A percentile compares a stretch with the other conserved stretches of the same genome.
Conservation (phyloP, 352 stramenopile genomes). For the Phytophthora ohioensis region DNA sequence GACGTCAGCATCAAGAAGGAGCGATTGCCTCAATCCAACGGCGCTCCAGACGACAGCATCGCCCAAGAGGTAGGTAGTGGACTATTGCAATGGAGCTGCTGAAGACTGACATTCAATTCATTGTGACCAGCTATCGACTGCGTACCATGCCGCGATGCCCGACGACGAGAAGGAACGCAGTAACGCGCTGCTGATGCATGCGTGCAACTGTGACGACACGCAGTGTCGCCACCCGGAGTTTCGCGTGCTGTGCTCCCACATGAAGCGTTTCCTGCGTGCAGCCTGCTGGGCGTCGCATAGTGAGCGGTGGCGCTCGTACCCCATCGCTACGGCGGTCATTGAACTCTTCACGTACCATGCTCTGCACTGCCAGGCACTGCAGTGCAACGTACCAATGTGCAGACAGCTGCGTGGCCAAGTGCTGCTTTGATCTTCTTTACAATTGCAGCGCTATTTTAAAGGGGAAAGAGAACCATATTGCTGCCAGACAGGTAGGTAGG, state of each 20-base stretch:
- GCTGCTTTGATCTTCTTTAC: slow-evolving; percentile 24
- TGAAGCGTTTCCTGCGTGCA: slow-evolving; percentile 71
- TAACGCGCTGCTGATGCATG: slow-evolving; percentile 64
- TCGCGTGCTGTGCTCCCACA: slow-evolving; percentile 52
- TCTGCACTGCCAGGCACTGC: slow-evolving; percentile 46
- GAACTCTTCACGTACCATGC: slow-evolving; percentile 70
- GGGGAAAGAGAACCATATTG: too few relatives aligned
- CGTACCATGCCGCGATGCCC: slow-evolving; percentile 15
- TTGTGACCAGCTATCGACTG: slow-evolving; percentile 16
- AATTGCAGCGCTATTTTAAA: too few relatives aligned
- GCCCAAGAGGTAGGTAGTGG: slow-evolving; percentile 16
- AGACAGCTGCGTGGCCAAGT: slow-evolving; percentile 46
- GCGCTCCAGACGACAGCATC: not conserved
- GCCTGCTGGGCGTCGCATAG: slow-evolving; percentile 72
- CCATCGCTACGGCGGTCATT: slow-evolving; percentile 35
- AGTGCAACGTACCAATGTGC: slow-evolving; percentile 58
- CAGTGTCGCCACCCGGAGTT: slow-evolving; percentile 48
- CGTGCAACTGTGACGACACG: slow-evolving; percentile 59
- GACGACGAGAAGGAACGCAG: slow-evolving; percentile 27
- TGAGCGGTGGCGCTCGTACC: slow-evolving; percentile 50
- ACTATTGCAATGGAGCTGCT: too few relatives aligned
- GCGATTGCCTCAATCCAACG: slow-evolving; percentile 5
- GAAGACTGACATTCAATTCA: too few relatives aligned
- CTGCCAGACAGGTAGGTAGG: too few relatives aligned
- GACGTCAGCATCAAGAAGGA: slow-evolving; percentile 34